phyloP scores from a whole-genome alignment of 441 rosid genomes.

The Croton laevigatus region DNA sequence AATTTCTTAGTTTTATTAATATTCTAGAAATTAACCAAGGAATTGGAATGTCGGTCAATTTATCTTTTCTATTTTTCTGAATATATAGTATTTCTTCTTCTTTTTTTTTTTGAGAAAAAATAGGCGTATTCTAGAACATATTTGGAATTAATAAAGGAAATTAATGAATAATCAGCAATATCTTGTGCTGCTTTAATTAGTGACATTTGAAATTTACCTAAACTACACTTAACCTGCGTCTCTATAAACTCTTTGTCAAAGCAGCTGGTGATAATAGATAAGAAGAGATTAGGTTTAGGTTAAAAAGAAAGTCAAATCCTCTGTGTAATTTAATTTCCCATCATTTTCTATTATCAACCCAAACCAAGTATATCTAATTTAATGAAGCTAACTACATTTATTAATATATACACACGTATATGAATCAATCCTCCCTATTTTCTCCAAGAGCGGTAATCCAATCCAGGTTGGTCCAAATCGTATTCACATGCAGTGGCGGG shows the following conservation, averaged over 20 bases:
- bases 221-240: slow-evolving; percentile 19
- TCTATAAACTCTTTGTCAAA: slow-evolving; percentile 7
- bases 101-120: background rate
- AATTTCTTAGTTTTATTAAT: slow-evolving; percentile 12
- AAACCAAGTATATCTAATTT: too few relatives aligned
- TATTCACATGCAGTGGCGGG: too few relatives aligned
- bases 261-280: slow-evolving; percentile 28
- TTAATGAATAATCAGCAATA: background rate
- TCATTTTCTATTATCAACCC: slow-evolving; percentile 18
- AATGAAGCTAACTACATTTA: too few relatives aligned
- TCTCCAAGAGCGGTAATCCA: too few relatives aligned
- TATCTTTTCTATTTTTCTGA: too few relatives aligned
- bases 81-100: too few relatives aligned
- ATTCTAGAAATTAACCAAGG: too few relatives aligned
- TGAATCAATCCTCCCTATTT: too few relatives aligned
- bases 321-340: slow-evolving; percentile 20
- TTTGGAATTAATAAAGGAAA: background rate
- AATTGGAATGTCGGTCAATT: background rate
- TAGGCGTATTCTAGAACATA: background rate
- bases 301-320: slow-evolving; percentile 19
- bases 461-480: too few relatives aligned
- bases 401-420: too few relatives aligned
- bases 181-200: background rate
- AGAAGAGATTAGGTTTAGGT: slow-evolving; percentile 23
- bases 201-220: slow-evolving; percentile 21